These are phyloP conservation scores for Thielaviopsis cerberus DNA, from an alignment of 2,329 filamentous ascomycete species.

Conservation along the genomic window DNA sequence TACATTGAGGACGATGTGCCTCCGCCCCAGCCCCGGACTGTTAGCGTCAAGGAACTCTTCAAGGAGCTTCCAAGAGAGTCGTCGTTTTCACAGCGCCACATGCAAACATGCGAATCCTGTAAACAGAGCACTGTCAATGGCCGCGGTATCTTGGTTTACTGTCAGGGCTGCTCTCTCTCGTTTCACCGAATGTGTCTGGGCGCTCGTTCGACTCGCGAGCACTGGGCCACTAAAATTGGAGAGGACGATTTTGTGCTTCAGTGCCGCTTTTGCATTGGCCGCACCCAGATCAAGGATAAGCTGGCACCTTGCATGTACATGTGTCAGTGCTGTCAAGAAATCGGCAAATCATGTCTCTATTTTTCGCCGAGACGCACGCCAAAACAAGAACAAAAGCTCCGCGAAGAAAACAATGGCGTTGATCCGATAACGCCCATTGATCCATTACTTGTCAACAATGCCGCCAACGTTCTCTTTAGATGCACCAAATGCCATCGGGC, in stretches of 20 bases:
- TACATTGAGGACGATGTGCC: slow-evolving; percentile 30
- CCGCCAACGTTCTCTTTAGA: slow-evolving; percentile 61
- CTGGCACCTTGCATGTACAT: slow-evolving; percentile 47
- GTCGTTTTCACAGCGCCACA: slow-evolving; percentile 51
- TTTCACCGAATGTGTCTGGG: slow-evolving; percentile 78
- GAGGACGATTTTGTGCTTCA: slow-evolving; percentile 69
- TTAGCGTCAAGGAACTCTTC: slow-evolving; percentile 58
- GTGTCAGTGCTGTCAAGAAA: slow-evolving; percentile 50
- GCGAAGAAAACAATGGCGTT: slow-evolving; percentile 57
- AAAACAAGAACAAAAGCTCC: slow-evolving; percentile 65
- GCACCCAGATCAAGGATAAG: slow-evolving; percentile 47
- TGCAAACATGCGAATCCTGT: slow-evolving; percentile 55
- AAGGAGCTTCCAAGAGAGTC: slow-evolving; percentile 32
- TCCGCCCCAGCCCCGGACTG: slow-evolving; percentile 29
- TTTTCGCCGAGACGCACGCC: slow-evolving; percentile 57
- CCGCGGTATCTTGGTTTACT: slow-evolving; percentile 60
- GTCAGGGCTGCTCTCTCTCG: slow-evolving; percentile 72
- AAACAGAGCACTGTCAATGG: slow-evolving; percentile 30
- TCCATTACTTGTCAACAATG: slow-evolving; percentile 50
- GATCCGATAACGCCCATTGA: slow-evolving; percentile 56
- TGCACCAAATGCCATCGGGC: slow-evolving; percentile 58
- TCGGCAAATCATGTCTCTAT: slow-evolving; percentile 51
- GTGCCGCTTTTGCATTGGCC: slow-evolving; percentile 66
- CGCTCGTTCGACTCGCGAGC: slow-evolving; percentile 53
- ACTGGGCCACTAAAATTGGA: slow-evolving; percentile 71